A percentile compares a stretch with the other conserved stretches of the same genome.
phyloP scores from a whole-genome alignment of 129 eudicot genomes.

The Saposhnikovia divaricata region DNA sequence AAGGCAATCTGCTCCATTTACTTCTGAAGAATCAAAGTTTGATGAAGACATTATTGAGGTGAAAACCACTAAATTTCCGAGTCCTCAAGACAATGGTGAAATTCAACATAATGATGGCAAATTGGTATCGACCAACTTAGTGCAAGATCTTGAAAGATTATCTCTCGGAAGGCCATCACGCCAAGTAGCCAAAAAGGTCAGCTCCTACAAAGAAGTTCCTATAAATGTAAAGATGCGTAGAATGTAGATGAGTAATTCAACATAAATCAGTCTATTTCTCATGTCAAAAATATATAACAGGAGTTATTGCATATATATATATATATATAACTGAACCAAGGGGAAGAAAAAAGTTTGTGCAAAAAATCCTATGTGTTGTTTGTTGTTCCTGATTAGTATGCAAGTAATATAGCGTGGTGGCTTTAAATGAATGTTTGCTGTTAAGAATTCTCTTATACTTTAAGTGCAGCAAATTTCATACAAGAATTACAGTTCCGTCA shows the following conservation, averaged over 20 bases:
- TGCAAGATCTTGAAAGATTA: slow-evolving; percentile 28
- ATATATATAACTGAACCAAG: neutral
- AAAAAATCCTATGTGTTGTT: neutral
- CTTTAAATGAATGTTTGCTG: neutral
- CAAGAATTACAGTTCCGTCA: neutral
- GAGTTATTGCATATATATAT: neutral
- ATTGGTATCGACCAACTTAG: neutral
- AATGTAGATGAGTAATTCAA: slow-evolving; percentile 25
- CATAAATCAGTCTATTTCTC: neutral
- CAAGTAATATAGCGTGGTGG: neutral
- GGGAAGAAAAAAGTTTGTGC: neutral
- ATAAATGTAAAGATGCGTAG: slow-evolving; percentile 53
- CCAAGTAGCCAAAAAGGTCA: slow-evolving; percentile 47
- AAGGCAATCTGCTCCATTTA: slow-evolving; percentile 28
- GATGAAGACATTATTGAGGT: slow-evolving; percentile 12
- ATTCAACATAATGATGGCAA: slow-evolving; percentile 17
- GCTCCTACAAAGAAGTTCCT: slow-evolving; percentile 58
- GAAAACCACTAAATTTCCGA: slow-evolving; percentile 1
- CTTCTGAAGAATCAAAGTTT: slow-evolving; percentile 17
- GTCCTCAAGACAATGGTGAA: slow-evolving; percentile 13
- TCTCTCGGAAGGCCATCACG: slow-evolving; percentile 65
- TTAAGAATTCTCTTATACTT: neutral
- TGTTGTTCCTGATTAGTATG: neutral
- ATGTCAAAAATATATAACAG: neutral
- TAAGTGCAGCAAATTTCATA: neutral